Evolutionary conservation across 108 stramenopile genomes (phyloP).

Genomic region (Discostella pseudostelligera): DNA sequence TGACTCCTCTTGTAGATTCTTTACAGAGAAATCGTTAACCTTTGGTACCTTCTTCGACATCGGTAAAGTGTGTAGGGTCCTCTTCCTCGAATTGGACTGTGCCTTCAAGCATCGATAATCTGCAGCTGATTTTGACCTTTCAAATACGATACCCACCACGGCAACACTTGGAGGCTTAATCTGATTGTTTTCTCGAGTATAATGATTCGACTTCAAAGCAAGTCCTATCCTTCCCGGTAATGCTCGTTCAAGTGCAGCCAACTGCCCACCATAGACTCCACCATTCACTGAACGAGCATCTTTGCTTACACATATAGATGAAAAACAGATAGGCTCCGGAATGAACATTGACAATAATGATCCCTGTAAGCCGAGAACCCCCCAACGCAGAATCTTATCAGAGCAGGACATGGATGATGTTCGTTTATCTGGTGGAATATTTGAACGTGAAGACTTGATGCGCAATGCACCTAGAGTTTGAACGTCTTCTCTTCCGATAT

Average conservation of each 20-base stretch:
- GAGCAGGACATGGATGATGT: constrained; percentile 88
- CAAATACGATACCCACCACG: constrained; percentile 34
- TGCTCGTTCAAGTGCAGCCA: constrained; percentile 60
- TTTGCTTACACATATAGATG: constrained; percentile 63
- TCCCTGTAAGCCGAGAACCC: constrained; percentile 82
- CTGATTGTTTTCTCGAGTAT: background rate
- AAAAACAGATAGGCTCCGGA: constrained; percentile 53
- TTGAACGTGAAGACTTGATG: constrained; percentile 88
- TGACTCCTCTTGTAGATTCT: background rate
- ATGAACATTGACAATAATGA: constrained; percentile 45
- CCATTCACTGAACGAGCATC: constrained; percentile 52
- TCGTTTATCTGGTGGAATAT: constrained; percentile 70
- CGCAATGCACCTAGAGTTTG: constrained; percentile 74
- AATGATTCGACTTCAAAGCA: constrained; percentile 18
- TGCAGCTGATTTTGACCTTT: constrained; percentile 40
- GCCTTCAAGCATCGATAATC: constrained; percentile 19
- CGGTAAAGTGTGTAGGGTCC: constrained; percentile 4
- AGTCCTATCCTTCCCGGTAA: constrained; percentile 45
- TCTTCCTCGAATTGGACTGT: constrained; percentile 8
- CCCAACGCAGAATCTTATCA: constrained; percentile 88
- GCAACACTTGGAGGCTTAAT: constrained; percentile 47
- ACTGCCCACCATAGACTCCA: constrained; percentile 38
- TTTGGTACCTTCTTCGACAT: constrained; percentile 2
- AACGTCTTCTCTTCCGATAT: constrained; percentile 62
- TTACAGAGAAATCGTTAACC: background rate